phyloP scores from a whole-genome alignment of 2,329 filamentous ascomycete genomes.

The Botrytis fabae region DNA sequence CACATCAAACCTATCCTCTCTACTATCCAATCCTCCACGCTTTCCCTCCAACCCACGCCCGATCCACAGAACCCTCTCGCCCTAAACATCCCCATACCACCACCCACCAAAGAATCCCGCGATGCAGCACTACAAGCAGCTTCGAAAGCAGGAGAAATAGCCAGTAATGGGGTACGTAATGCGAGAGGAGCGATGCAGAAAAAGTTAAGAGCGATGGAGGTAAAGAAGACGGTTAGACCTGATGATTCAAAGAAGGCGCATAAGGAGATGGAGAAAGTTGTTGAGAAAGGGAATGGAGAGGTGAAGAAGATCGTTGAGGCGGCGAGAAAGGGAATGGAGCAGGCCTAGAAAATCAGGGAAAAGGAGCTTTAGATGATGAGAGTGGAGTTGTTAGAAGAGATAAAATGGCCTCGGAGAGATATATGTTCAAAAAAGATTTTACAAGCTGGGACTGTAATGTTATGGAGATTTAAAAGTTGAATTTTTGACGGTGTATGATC shows the following conservation, averaged over 20 bases:
- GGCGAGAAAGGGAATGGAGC: slow-evolving; percentile 42
- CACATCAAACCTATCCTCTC: slow-evolving; percentile 55
- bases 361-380: not conserved
- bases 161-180: slow-evolving; percentile 36
- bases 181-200: slow-evolving; percentile 43
- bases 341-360: slow-evolving; percentile 26
- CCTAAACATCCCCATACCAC: slow-evolving; percentile 55
- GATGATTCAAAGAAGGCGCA: slow-evolving; percentile 45
- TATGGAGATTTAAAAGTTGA: slow-evolving; percentile 6
- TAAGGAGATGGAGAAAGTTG: slow-evolving; percentile 44
- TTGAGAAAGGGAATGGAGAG: slow-evolving; percentile 40
- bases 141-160: slow-evolving; percentile 40
- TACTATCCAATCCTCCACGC: slow-evolving; percentile 52
- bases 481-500: slow-evolving; percentile 13
- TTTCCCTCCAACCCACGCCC: slow-evolving; percentile 52
- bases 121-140: slow-evolving; percentile 40
- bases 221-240: slow-evolving; percentile 40
- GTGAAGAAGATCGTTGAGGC: slow-evolving; percentile 43
- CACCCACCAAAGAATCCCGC: slow-evolving; percentile 57
- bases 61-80: slow-evolving; percentile 52
- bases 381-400: not conserved
- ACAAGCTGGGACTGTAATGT: not conserved
- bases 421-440: not conserved
- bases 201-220: slow-evolving; percentile 40
- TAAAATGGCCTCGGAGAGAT: not conserved